Conservation (phyloP, 1,139 yeast species). For the Debaryomycetaceae sp. region DNA sequence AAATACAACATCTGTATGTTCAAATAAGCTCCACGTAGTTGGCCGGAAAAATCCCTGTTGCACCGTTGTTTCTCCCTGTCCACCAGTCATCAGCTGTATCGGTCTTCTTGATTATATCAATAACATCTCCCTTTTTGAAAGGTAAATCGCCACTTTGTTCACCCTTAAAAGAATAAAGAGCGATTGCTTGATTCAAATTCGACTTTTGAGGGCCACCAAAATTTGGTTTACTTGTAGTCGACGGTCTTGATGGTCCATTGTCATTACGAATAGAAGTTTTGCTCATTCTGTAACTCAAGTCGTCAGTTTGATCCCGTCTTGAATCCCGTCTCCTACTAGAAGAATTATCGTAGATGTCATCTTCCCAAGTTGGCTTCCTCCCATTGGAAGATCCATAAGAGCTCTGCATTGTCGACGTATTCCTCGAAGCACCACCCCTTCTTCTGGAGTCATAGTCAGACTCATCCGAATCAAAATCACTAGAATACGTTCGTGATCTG, state of each 20-base stretch:
- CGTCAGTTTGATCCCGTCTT: conserved; percentile 37
- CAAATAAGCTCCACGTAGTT: conserved; percentile 85
- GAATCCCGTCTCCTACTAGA: conserved; percentile 14
- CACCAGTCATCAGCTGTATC: conserved; percentile 96
- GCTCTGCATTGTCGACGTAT: conserved; percentile 15
- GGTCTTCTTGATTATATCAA: conserved; percentile 78
- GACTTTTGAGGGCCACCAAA: conserved; percentile 41
- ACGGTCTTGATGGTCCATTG: conserved; percentile 36
- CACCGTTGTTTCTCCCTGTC: conserved; percentile 86
- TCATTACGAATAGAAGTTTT: conserved; percentile 25
- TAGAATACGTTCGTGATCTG: conserved; percentile 33
- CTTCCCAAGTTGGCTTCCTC: conserved; percentile 66
- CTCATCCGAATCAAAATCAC: conserved; percentile 41
- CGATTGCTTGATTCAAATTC: conserved; percentile 77
- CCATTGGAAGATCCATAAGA: conserved; percentile 8
- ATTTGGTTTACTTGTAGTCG: conserved; percentile 50
- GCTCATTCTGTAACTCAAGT: conserved; percentile 28
- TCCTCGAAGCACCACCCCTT: conserved; percentile 12
- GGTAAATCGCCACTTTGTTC: conserved; percentile 90
- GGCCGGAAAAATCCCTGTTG: conserved; percentile 94
- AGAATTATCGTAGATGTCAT: conserved; percentile 68
- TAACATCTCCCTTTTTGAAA: conserved; percentile 93
- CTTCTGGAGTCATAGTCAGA: conserved; percentile 30
- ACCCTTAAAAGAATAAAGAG: conserved; percentile 82
- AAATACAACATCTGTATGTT: conserved; percentile 2